Evolutionary conservation across 345 rosid species (phyloP).

Genomic region (Salix arbutifolia): DNA sequence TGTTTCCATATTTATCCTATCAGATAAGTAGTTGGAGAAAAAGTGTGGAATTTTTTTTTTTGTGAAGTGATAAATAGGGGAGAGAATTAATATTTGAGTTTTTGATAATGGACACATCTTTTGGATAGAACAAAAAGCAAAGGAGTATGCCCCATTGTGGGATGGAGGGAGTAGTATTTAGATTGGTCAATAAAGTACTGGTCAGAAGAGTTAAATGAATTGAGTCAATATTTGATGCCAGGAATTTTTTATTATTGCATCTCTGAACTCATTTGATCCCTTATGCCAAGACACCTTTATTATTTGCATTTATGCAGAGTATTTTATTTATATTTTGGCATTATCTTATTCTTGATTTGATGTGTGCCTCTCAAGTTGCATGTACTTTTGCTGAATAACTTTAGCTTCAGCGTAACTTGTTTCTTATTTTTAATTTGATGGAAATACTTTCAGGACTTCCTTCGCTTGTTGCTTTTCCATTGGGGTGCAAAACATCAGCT

Average conservation of each 20-base stretch:
- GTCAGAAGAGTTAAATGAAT: neutral
- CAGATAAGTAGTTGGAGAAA: too few species aligned
- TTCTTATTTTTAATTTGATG: conserved; percentile 25
- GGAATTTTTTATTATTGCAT: neutral
- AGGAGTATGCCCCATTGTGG: neutral
- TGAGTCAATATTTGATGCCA: neutral
- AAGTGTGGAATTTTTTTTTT: too few species aligned
- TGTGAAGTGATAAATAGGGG: too few species aligned
- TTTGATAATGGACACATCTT: too few species aligned
- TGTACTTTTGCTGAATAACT: neutral
- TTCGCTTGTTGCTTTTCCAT: conserved; percentile 66
- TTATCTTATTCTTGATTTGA: neutral
- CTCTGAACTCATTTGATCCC: neutral
- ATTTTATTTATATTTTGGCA: too few species aligned
- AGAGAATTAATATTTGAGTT: too few species aligned
- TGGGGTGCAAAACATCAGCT: conserved; percentile 56
- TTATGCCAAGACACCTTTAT: neutral
- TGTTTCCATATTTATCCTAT: too few species aligned
- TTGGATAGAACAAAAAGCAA: neutral
- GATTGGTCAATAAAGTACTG: neutral
- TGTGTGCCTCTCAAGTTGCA: neutral
- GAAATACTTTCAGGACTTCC: conserved; percentile 63
- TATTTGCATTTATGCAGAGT: neutral
- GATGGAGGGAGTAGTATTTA: neutral
- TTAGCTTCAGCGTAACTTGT: neutral